phyloP scores from a whole-genome alignment of 352 stramenopile species.

The Phytophthora multivora region DNA sequence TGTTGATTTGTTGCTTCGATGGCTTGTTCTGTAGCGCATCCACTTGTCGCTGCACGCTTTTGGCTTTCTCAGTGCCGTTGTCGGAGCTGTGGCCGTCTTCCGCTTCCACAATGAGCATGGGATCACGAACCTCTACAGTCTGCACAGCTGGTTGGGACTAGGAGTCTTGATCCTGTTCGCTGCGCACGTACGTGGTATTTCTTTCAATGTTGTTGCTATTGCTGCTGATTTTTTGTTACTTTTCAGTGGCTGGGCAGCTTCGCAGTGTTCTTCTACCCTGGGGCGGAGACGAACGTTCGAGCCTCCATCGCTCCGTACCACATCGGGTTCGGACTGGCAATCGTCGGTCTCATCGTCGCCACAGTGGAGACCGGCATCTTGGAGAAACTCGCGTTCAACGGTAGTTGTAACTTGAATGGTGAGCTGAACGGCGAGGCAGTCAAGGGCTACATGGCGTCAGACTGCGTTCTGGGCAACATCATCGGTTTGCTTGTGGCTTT shows the following conservation, averaged over 20 bases:
- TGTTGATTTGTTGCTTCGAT: slow-evolving; percentile 1
- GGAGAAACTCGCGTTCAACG: slow-evolving; percentile 88
- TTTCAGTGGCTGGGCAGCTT: slow-evolving; percentile 72
- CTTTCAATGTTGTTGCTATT: neutral
- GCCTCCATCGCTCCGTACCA: slow-evolving; percentile 61
- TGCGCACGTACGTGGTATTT: slow-evolving; percentile 37
- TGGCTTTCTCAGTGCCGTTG: slow-evolving; percentile 58
- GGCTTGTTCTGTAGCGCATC: slow-evolving; percentile 44
- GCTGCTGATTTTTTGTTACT: neutral
- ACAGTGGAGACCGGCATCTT: slow-evolving; percentile 74
- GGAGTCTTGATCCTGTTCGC: slow-evolving; percentile 61
- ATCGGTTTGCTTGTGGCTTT: slow-evolving; percentile 70
- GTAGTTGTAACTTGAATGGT: slow-evolving; percentile 81
- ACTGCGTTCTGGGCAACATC: slow-evolving; percentile 79
- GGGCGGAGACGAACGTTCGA: slow-evolving; percentile 51
- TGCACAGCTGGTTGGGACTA: slow-evolving; percentile 89
- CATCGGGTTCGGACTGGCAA: slow-evolving; percentile 63
- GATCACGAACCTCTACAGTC: slow-evolving; percentile 87
- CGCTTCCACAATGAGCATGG: slow-evolving; percentile 87
- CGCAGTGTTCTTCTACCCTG: slow-evolving; percentile 76
- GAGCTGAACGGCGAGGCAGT: slow-evolving; percentile 64
- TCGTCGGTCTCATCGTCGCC: slow-evolving; percentile 64
- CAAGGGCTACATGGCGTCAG: slow-evolving; percentile 70
- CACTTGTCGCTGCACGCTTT: slow-evolving; percentile 74
- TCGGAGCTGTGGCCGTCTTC: slow-evolving; percentile 78